A percentile compares a stretch with the other conserved stretches of the same genome.
These are phyloP conservation scores for Pichia ethanolica DNA, from an alignment of 805 yeast species.

Conservation along the genomic window DNA sequence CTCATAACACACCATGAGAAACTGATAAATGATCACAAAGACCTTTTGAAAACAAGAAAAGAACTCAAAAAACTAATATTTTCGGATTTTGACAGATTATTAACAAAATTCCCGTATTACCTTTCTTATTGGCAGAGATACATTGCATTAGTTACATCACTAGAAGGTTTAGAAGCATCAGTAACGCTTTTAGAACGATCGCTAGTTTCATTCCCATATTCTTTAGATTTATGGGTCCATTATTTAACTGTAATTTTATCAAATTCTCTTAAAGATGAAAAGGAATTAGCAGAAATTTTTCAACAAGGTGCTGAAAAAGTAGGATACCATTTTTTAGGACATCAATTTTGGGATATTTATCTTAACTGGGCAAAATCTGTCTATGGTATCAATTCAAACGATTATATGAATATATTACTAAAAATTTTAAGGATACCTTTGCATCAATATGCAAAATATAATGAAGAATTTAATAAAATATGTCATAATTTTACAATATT, in stretches of 20 bases:
- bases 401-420: constrained; percentile 35
- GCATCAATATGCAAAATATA: constrained; percentile 80
- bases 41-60: constrained; percentile 9
- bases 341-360: constrained; percentile 75
- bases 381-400: constrained; percentile 29
- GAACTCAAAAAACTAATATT: constrained; percentile 15
- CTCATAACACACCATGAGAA: constrained; percentile 20
- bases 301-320: constrained; percentile 40
- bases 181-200: constrained; percentile 37
- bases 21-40: constrained; percentile 17
- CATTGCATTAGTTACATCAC: constrained; percentile 46
- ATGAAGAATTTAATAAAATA: constrained; percentile 39
- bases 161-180: constrained; percentile 48
- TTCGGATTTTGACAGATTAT: constrained; percentile 33
- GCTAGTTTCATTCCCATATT: constrained; percentile 44
- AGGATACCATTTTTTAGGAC: constrained; percentile 71
- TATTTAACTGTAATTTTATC: constrained; percentile 47
- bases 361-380: constrained; percentile 49
- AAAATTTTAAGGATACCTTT: constrained; percentile 55
- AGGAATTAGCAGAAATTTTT: constrained; percentile 36
- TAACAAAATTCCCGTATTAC: constrained; percentile 51
- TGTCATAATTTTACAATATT: constrained; percentile 29
- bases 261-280: constrained; percentile 27
- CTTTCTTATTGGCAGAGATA: constrained; percentile 60
- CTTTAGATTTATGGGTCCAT: constrained; percentile 64